phyloP scores from a whole-genome alignment of 202 grass and related monocot species.

The Digitaria exilis region DNA sequence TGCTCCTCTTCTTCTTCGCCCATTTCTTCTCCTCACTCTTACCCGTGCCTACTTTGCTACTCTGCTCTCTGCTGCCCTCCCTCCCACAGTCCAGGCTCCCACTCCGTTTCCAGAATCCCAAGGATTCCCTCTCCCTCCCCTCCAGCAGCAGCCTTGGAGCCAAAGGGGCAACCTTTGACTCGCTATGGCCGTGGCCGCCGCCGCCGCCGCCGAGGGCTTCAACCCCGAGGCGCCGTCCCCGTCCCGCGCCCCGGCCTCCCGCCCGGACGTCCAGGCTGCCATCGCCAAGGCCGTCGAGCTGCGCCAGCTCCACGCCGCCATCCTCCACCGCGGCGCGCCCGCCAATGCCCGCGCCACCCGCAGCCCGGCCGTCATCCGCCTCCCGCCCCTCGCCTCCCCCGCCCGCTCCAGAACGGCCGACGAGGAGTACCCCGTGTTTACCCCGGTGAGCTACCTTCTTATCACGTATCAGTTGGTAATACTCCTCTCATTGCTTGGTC shows the following conservation, averaged over 20 bases:
- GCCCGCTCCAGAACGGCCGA: conserved; percentile 46
- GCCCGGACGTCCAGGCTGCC: conserved; percentile 67
- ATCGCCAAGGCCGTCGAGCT: conserved; percentile 91
- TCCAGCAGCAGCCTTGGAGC: conserved; percentile 34
- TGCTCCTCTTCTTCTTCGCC: conserved; percentile 15
- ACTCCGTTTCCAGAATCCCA: conserved; percentile 51
- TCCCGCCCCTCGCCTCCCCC: conserved; percentile 75
- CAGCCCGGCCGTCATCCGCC: conserved; percentile 66
- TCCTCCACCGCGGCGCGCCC: conserved; percentile 59
- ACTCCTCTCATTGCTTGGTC: too few relatives aligned
- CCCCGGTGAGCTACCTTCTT: conserved; percentile 59
- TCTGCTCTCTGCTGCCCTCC: not conserved
- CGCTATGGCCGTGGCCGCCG: conserved; percentile 38
- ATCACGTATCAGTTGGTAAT: not conserved
- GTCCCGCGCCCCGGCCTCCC: conserved; percentile 29
- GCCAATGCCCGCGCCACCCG: conserved; percentile 34
- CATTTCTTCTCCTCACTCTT: conserved; percentile 18
- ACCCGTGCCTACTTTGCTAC: conserved; percentile 33
- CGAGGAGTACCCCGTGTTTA: conserved; percentile 87
- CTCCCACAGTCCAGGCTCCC: not conserved
- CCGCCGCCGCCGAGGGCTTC: conserved; percentile 21
- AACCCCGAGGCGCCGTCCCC: conserved; percentile 34
- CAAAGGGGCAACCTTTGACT: conserved; percentile 54
- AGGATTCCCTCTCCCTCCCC: not conserved
- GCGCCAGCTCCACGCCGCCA: conserved; percentile 82